Conservation (phyloP, 2,329 filamentous ascomycete species). For the Pestalotiopsis sp. region DNA sequence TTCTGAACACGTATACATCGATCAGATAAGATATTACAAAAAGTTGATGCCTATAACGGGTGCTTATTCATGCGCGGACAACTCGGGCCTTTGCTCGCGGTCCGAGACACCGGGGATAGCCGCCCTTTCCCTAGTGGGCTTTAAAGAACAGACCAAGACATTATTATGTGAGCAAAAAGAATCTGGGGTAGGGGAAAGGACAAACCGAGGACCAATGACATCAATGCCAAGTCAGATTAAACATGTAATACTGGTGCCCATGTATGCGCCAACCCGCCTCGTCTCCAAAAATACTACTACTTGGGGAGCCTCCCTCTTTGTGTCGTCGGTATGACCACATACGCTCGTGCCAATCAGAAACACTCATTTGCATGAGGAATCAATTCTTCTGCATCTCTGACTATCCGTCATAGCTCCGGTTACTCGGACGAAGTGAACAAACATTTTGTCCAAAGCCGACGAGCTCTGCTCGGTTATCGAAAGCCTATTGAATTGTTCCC, state of each 20-base stretch:
- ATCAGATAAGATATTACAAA: neutral
- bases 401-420: neutral
- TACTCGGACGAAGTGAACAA: neutral
- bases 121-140: neutral
- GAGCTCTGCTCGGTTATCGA: neutral
- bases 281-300: neutral
- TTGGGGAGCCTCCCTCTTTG: neutral
- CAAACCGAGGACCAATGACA: neutral
- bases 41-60: neutral
- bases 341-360: neutral
- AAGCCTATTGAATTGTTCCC: neutral
- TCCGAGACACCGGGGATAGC: neutral
- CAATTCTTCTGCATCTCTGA: neutral
- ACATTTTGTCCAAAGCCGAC: neutral
- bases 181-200: neutral
- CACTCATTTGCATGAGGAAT: neutral
- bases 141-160: neutral
- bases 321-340: conserved; percentile 4
- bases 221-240: conserved; percentile 2
- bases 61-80: conserved; percentile 4
- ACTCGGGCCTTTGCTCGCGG: conserved; percentile 4
- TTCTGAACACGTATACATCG: neutral
- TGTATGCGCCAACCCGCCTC: neutral
- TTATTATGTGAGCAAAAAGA: neutral
- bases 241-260: neutral